Evolutionary conservation across 2,329 filamentous ascomycete species (phyloP).

Genomic region (Uncinocarpus reesii): DNA sequence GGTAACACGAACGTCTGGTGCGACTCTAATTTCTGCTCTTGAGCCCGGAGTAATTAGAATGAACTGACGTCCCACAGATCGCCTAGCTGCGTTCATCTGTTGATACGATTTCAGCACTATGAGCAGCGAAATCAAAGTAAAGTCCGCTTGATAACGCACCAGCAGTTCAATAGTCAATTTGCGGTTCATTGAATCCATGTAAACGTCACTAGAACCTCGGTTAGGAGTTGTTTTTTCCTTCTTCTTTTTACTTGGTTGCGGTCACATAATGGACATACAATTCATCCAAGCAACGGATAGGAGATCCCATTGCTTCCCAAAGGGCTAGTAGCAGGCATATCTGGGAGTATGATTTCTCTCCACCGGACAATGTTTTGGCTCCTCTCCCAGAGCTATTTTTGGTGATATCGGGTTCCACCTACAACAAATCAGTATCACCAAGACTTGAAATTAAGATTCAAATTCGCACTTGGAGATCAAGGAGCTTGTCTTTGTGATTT

Average conservation of each 20-base stretch:
- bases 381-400: constrained; percentile 62
- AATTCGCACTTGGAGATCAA: constrained; percentile 60
- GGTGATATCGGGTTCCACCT: constrained; percentile 59
- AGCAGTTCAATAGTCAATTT: constrained; percentile 91
- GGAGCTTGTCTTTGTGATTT: constrained; percentile 61
- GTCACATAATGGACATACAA: constrained; percentile 45
- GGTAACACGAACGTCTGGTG: constrained; percentile 37
- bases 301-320: constrained; percentile 97
- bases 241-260: too few relatives aligned
- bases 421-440: constrained; percentile 1
- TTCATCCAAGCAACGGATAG: constrained; percentile 88
- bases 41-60: constrained; percentile 93
- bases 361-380: constrained; percentile 86
- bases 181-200: constrained; percentile 96
- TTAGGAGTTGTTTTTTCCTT: too few relatives aligned
- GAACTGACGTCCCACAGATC: constrained; percentile 83
- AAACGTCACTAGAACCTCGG: constrained; percentile 63
- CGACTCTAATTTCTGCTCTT: constrained; percentile 46
- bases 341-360: constrained; percentile 95
- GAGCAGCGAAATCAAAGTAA: neutral
- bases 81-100: constrained; percentile 71
- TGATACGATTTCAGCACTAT: constrained; percentile 3
- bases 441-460: neutral
- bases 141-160: constrained; percentile 42
- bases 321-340: constrained; percentile 86